Conservation (phyloP, 2,329 filamentous ascomycete species). For the Aureobasidium sp. region DNA sequence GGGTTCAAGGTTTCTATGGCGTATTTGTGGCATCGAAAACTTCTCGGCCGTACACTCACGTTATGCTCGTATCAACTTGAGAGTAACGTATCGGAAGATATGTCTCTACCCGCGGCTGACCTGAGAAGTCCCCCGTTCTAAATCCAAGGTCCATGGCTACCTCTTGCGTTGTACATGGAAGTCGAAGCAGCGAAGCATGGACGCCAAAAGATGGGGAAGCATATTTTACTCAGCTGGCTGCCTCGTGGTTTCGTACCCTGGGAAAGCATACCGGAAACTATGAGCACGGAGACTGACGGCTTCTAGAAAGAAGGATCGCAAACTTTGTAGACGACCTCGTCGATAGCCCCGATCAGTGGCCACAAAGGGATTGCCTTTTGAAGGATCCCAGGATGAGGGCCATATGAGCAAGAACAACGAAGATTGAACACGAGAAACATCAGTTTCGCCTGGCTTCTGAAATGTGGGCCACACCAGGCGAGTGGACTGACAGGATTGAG, state of each 20-base stretch:
- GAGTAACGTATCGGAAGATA: background rate
- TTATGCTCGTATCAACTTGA: background rate
- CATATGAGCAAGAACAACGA: background rate
- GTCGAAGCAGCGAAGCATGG: background rate
- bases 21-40: background rate
- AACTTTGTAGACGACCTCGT: background rate
- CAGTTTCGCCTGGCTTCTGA: background rate
- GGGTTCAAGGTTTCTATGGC: background rate
- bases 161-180: background rate
- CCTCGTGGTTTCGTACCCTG: background rate
- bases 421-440: background rate
- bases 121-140: too few relatives aligned
- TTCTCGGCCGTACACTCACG: background rate
- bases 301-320: slow-evolving; percentile 2
- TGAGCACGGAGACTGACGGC: background rate
- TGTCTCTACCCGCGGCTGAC: background rate
- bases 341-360: background rate
- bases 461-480: background rate
- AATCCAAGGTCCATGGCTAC: background rate
- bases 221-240: background rate
- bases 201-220: background rate
- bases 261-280: background rate
- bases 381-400: background rate
- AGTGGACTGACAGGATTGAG: background rate
- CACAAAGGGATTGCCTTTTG: background rate